Evolutionary conservation across 345 rosid species (phyloP).

Genomic region (Orychophragmus violaceus): DNA sequence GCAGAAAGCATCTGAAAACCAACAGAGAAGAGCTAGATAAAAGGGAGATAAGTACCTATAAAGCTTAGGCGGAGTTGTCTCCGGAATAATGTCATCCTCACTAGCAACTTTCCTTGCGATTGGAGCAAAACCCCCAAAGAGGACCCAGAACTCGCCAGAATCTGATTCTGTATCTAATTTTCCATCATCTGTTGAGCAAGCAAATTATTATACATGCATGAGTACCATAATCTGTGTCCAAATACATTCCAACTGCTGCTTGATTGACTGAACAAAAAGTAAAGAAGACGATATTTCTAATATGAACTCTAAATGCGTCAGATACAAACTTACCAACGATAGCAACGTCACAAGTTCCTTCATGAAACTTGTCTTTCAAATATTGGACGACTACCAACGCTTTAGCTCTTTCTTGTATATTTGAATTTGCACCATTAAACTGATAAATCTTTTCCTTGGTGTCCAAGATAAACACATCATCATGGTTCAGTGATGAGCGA

Average conservation of each 20-base stretch:
- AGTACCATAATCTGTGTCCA: conserved; percentile 3
- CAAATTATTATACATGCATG: conserved; percentile 18
- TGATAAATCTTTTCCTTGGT: conserved; percentile 79
- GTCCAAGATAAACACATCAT: conserved; percentile 95
- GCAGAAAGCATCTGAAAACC: not conserved
- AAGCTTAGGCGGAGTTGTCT: conserved; percentile 65
- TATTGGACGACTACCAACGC: conserved; percentile 92
- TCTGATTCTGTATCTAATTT: conserved; percentile 93
- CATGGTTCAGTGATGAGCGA: conserved; percentile 92
- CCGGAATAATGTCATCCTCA: conserved; percentile 77
- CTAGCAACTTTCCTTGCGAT: conserved; percentile 70
- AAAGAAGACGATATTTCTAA: conserved; percentile 4
- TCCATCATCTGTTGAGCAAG: conserved; percentile 64
- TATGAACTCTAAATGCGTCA: conserved; percentile 2
- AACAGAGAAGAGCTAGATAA: conserved; percentile 16
- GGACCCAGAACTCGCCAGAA: conserved; percentile 94
- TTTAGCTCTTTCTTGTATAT: conserved; percentile 97
- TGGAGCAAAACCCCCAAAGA: conserved; percentile 82
- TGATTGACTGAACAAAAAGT: not conserved
- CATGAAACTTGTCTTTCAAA: conserved; percentile 86
- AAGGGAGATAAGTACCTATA: conserved; percentile 46
- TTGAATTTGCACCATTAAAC: conserved; percentile 97
- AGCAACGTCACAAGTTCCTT: conserved; percentile 72
- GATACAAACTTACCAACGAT: conserved; percentile 65
- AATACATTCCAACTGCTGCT: not conserved